phyloP scores from a whole-genome alignment of 345 rosid species.

The Aquilaria yunnanensis region DNA sequence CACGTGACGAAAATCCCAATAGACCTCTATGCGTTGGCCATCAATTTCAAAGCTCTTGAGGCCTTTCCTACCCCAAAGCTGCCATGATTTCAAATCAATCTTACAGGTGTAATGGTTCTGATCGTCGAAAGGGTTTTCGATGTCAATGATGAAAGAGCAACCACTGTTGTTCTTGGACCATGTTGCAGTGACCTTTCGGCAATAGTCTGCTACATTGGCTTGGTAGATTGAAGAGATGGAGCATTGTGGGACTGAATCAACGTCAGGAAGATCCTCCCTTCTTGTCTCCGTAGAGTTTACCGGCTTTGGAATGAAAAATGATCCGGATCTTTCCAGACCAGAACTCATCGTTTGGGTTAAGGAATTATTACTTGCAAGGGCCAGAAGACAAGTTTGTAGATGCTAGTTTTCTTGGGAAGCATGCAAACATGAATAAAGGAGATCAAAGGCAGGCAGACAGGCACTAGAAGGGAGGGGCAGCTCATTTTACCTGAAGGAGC shows the following conservation, averaged over 20 bases:
- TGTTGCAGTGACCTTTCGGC: conserved; percentile 37
- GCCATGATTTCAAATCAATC: conserved; percentile 57
- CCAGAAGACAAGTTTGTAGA: no score
- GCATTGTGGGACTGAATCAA: conserved; percentile 19
- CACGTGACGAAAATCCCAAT: conserved; percentile 67
- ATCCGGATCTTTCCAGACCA: conserved; percentile 9
- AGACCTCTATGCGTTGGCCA: conserved; percentile 36
- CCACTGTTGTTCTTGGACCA: conserved; percentile 45
- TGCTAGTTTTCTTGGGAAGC: no score
- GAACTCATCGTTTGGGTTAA: conserved; percentile 12
- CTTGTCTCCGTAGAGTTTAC: conserved; percentile 15
- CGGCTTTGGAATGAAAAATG: conserved; percentile 14
- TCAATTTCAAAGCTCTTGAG: conserved; percentile 52
- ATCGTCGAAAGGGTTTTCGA: conserved; percentile 37
- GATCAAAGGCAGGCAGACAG: no score
- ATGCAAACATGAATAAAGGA: no score
- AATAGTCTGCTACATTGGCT: conserved; percentile 32
- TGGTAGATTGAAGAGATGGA: conserved; percentile 41
- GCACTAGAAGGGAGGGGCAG: no score
- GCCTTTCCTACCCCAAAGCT: conserved; percentile 70
- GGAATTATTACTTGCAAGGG: no score
- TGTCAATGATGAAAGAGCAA: conserved; percentile 40
- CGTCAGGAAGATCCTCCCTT: conserved; percentile 14
- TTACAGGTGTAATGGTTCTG: conserved; percentile 34
- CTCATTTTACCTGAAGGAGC: no score